Conservation (phyloP, 2,329 filamentous ascomycete genomes). For the Fusarium illudens region DNA sequence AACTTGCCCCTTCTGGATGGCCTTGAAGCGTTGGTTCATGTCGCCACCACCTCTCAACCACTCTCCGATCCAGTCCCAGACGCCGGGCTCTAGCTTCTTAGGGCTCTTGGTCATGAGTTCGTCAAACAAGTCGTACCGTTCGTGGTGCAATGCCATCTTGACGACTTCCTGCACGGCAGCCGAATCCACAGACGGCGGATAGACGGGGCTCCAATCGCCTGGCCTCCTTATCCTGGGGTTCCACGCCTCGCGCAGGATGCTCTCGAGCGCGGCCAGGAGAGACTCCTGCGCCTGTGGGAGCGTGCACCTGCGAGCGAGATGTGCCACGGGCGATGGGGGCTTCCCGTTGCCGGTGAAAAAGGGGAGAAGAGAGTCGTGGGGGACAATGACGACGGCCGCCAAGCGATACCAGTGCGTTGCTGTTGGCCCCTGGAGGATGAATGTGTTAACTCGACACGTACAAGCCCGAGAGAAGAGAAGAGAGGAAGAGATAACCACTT, state of each 20-base stretch:
- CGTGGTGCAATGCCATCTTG: constrained; percentile 6
- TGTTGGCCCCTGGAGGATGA: constrained; percentile 18
- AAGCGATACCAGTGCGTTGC: constrained; percentile 40
- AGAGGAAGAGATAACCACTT: neutral
- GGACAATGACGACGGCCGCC: constrained; percentile 30
- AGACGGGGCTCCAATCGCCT: neutral
- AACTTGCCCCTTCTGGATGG: constrained; percentile 2
- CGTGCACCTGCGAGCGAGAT: constrained; percentile 13
- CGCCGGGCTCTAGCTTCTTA: neutral
- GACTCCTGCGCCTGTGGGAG: neutral
- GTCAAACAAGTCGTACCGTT: constrained; percentile 9
- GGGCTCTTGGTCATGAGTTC: neutral
- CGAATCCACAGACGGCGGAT: neutral
- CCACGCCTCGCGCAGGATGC: constrained; percentile 5
- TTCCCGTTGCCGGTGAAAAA: neutral
- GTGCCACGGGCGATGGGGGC: neutral
- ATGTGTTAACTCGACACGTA: neutral
- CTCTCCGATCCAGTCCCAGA: constrained; percentile 20
- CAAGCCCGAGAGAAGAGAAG: neutral
- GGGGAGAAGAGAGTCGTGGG: constrained; percentile 19
- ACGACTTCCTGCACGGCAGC: constrained; percentile 9
- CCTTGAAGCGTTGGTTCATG: constrained; percentile 1
- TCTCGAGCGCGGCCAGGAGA: neutral
- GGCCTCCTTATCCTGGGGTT: neutral
- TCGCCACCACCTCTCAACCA: constrained; percentile 7